These are phyloP conservation scores for Phoma herbarum DNA, from an alignment of 2,329 filamentous ascomycete genomes.

Conservation along the genomic window DNA sequence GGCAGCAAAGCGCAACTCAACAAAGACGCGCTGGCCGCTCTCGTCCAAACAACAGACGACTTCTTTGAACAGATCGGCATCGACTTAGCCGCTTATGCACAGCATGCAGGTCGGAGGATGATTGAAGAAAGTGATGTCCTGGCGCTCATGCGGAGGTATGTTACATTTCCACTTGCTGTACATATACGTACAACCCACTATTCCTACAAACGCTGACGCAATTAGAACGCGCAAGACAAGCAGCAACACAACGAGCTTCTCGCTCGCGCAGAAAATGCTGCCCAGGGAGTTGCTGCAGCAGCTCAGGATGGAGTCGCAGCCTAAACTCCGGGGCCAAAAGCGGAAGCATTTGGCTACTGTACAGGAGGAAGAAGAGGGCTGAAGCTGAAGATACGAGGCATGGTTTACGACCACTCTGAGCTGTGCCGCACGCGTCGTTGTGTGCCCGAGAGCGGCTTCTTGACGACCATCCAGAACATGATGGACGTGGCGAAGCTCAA, in stretches of 20 bases:
- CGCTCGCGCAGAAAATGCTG: conserved; percentile 82
- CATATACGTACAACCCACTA: conserved; percentile 25
- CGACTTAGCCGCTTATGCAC: conserved; percentile 80
- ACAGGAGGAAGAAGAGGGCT: conserved; percentile 57
- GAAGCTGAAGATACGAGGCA: conserved; percentile 39
- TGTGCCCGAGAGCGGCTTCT: conserved; percentile 80
- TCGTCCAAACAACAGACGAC: conserved; percentile 86
- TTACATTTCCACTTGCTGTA: conserved; percentile 39
- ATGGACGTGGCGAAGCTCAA: conserved; percentile 84
- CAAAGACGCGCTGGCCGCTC: conserved; percentile 75
- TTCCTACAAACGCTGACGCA: conserved; percentile 18
- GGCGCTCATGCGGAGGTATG: conserved; percentile 83
- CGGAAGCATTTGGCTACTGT: conserved; percentile 55
- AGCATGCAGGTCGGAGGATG: conserved; percentile 82
- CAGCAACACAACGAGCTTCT: conserved; percentile 77
- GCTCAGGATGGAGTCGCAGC: conserved; percentile 68
- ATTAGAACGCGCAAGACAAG: conserved; percentile 68
- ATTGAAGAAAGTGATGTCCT: conserved; percentile 87
- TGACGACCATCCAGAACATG: conserved; percentile 96
- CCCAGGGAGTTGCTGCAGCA: conserved; percentile 85
- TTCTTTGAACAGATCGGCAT: conserved; percentile 89
- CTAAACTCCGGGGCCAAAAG: conserved; percentile 57
- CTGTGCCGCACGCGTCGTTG: conserved; percentile 78
- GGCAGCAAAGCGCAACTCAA: conserved; percentile 74
- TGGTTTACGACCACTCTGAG: conserved; percentile 71